phyloP scores from a whole-genome alignment of 768 basidiomycete genomes.

The Mrakia frigida region DNA sequence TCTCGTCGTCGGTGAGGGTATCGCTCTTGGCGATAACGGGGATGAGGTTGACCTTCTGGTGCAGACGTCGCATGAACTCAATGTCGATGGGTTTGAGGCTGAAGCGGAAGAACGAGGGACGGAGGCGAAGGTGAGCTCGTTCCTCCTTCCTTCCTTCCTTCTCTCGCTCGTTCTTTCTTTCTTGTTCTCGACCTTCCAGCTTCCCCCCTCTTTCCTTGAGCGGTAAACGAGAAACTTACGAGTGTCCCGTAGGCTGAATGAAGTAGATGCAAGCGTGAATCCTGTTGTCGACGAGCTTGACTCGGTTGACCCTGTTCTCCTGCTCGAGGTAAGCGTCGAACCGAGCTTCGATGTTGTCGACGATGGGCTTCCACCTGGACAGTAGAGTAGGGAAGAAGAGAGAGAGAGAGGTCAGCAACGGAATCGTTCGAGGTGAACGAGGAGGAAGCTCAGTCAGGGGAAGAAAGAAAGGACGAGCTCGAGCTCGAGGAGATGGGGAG shows the following conservation, averaged over 20 bases:
- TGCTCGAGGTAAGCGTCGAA: conserved; percentile 97
- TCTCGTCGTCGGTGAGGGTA: conserved; percentile 94
- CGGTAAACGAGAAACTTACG: conserved; percentile 54
- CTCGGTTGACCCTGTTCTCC: conserved; percentile 95
- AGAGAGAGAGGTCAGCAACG: not conserved
- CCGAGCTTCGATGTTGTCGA: conserved; percentile 95
- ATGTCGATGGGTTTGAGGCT: conserved; percentile 97
- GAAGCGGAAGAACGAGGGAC: not conserved
- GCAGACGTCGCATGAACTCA: conserved; percentile 96
- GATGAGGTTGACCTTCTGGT: conserved; percentile 96
- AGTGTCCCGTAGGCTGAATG: conserved; percentile 96
- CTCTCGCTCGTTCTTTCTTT: conserved; percentile 16
- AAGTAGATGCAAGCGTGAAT: conserved; percentile 99
- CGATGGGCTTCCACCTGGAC: conserved; percentile 90
- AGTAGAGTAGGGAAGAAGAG: not conserved
- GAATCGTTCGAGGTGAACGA: too few species aligned
- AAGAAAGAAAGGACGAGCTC: too few species aligned
- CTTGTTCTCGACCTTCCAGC: not conserved
- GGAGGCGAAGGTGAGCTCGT: not conserved
- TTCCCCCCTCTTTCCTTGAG: not conserved
- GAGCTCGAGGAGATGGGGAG: too few species aligned
- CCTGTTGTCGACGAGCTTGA: conserved; percentile 90
- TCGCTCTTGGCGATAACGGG: conserved; percentile 98
- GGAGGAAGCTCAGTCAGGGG: not conserved
- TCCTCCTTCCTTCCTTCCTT: not conserved